A percentile compares a stretch with the other conserved stretches of the same genome.
Conservation (phyloP, 768 basidiomycete genomes). For the Lentinus brumalis region DNA sequence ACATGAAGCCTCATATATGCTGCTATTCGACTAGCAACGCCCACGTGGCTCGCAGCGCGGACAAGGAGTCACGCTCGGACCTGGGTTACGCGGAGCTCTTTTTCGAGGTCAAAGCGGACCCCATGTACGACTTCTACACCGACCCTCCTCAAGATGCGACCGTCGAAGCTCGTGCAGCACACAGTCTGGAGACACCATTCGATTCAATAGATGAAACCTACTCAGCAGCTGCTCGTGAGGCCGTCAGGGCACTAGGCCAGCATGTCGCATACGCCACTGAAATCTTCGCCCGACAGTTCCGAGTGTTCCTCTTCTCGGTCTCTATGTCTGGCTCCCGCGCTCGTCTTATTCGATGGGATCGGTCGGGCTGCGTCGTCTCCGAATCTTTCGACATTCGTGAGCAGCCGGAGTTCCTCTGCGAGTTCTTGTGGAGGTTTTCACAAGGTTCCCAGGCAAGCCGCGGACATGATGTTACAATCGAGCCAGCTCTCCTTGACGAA, state of each 20-base stretch:
- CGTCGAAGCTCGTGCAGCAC: too few relatives aligned
- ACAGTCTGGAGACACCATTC: too few relatives aligned
- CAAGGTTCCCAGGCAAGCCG: neutral
- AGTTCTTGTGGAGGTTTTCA: constrained; percentile 4
- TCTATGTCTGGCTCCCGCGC: neutral
- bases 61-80: neutral
- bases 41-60: neutral
- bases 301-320: neutral
- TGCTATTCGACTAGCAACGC: neutral
- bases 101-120: constrained; percentile 9
- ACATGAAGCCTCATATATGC: constrained; percentile 6
- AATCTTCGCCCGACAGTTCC: constrained; percentile 2
- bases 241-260: neutral
- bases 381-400: constrained; percentile 2
- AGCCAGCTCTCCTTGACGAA: neutral
- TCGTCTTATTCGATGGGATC: constrained; percentile 8
- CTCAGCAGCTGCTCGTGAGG: too few relatives aligned
- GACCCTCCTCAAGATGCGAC: constrained; percentile 1
- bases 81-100: constrained; percentile 12
- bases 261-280: neutral
- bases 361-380: neutral
- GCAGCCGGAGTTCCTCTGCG: neutral
- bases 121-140: neutral
- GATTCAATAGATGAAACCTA: too few relatives aligned
- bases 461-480: constrained; percentile 1